These are phyloP conservation scores for Saturnispora sanitii DNA, from an alignment of 805 yeast species.

Conservation along the genomic window DNA sequence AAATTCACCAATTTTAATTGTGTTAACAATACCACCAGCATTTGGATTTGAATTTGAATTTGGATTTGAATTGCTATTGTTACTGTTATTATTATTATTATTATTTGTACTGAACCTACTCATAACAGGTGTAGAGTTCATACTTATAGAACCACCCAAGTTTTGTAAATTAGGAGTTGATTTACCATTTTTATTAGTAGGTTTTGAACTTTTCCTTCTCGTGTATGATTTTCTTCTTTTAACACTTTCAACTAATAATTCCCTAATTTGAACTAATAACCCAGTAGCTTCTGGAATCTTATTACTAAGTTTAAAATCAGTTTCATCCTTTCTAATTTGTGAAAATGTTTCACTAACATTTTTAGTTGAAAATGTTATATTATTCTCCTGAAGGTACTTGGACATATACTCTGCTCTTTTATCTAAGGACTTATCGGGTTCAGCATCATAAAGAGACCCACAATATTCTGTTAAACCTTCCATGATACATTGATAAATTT, in stretches of 20 bases:
- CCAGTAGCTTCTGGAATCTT: slow-evolving; percentile 13
- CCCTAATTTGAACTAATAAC: slow-evolving; percentile 14
- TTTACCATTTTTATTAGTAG: not conserved
- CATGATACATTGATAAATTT: slow-evolving; percentile 12
- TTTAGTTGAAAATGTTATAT: slow-evolving; percentile 18
- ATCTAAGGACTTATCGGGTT: slow-evolving; percentile 14
- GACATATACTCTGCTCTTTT: slow-evolving; percentile 22
- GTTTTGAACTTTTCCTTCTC: slow-evolving; percentile 16
- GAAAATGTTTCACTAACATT: slow-evolving; percentile 20
- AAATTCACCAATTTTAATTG: slow-evolving; percentile 12
- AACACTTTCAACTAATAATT: slow-evolving; percentile 19
- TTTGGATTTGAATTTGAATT: not conserved
- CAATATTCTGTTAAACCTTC: slow-evolving; percentile 21
- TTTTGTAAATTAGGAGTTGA: slow-evolving; percentile 9
- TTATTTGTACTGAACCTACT: too few species aligned
- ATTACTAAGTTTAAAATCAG: slow-evolving; percentile 9
- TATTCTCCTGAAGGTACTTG: slow-evolving; percentile 14
- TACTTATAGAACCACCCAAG: not conserved
- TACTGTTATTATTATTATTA: not conserved
- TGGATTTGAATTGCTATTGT: not conserved
- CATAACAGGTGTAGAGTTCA: not conserved
- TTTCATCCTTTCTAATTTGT: slow-evolving; percentile 18
- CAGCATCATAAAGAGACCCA: slow-evolving; percentile 13
- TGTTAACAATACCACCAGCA: slow-evolving; percentile 4
- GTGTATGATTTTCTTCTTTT: slow-evolving; percentile 22